Percentiles rank a stretch among this genome's conserved stretches.
phyloP scores from a whole-genome alignment of 441 rosid species.

The Biscutella auriculata region DNA sequence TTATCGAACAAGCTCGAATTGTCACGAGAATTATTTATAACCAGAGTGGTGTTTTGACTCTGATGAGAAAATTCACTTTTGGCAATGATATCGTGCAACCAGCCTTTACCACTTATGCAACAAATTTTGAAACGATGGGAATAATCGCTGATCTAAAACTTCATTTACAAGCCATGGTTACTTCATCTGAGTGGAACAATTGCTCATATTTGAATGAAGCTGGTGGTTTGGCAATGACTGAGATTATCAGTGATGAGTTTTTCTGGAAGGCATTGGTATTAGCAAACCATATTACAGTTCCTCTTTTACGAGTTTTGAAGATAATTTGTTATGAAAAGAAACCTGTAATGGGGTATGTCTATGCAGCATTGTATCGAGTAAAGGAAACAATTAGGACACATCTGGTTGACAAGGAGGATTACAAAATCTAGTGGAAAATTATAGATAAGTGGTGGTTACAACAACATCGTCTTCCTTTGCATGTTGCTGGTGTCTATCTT shows the following conservation, averaged over 20 bases:
- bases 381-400: slow-evolving; percentile 74
- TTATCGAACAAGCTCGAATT: slow-evolving; percentile 64
- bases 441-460: slow-evolving; percentile 73
- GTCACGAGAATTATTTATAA: slow-evolving; percentile 76
- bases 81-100: slow-evolving; percentile 72
- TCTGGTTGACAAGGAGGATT: slow-evolving; percentile 54
- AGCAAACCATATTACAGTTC: slow-evolving; percentile 43
- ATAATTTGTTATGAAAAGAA: slow-evolving; percentile 43
- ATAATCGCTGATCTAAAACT: slow-evolving; percentile 48
- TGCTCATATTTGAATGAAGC: slow-evolving; percentile 54
- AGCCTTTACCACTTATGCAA: slow-evolving; percentile 42
- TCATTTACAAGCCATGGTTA: slow-evolving; percentile 68
- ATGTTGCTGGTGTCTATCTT: slow-evolving; percentile 80
- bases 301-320: slow-evolving; percentile 54
- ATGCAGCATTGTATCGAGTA: slow-evolving; percentile 69
- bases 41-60: slow-evolving; percentile 53
- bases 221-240: slow-evolving; percentile 57
- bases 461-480: slow-evolving; percentile 61
- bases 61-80: slow-evolving; percentile 54
- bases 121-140: slow-evolving; percentile 60
- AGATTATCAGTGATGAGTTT: slow-evolving; percentile 34
- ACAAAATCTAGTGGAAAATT: slow-evolving; percentile 64
- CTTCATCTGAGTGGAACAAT: slow-evolving; percentile 83
- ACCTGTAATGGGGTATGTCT: slow-evolving; percentile 83
- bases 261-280: slow-evolving; percentile 67